These are phyloP conservation scores for Nicotiana paniculata DNA, from an alignment of 257 asterid genomes.

Conservation along the genomic window DNA sequence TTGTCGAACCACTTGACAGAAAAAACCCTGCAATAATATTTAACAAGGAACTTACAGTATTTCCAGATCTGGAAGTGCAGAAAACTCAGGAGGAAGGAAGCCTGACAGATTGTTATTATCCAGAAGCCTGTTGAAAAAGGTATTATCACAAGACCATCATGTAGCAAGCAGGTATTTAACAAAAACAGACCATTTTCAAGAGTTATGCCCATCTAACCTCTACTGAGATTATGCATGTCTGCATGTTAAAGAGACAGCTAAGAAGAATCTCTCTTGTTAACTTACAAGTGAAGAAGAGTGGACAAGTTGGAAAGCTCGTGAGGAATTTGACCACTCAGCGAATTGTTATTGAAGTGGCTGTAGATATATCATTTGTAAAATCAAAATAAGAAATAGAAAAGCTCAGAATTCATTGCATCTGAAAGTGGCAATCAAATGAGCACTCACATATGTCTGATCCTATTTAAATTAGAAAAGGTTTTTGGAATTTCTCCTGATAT, in stretches of 20 bases:
- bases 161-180: background rate
- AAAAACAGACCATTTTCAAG: background rate
- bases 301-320: constrained; percentile 27
- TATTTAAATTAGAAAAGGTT: constrained; percentile 27
- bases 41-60: constrained; percentile 30
- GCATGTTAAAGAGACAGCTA: background rate
- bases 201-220: background rate
- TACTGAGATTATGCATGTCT: background rate
- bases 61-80: constrained; percentile 18
- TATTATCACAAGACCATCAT: background rate
- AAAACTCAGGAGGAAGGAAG: constrained; percentile 44
- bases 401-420: background rate
- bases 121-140: constrained; percentile 29
- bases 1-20: background rate
- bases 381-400: background rate
- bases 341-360: constrained; percentile 49
- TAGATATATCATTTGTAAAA: constrained; percentile 6
- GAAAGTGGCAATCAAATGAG: background rate
- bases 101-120: constrained; percentile 66
- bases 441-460: constrained; percentile 34
- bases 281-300: constrained; percentile 39
- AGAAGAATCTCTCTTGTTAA: background rate
- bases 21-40: background rate
- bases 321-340: constrained; percentile 46
- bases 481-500: constrained; percentile 38